A percentile compares a stretch with the other conserved stretches of the same genome.
These are phyloP conservation scores for Daldinia sp. DNA, from an alignment of 2,329 filamentous ascomycete genomes.

Conservation along the genomic window DNA sequence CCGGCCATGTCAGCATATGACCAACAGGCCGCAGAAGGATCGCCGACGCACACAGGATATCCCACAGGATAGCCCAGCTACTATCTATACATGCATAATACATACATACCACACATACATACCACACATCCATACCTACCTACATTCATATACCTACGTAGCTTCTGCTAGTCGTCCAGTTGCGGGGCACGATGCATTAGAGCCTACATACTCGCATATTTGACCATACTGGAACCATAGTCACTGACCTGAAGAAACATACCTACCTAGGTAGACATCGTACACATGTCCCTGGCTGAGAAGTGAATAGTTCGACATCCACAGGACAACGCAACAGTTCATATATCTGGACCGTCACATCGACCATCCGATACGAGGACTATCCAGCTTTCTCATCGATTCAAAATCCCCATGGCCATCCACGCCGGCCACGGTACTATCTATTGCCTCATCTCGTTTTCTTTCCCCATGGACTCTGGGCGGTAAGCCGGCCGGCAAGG, in stretches of 20 bases:
- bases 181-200: slow-evolving; percentile 35
- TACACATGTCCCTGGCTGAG: background rate
- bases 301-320: background rate
- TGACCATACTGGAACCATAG: background rate
- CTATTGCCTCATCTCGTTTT: slow-evolving; percentile 20
- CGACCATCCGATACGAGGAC: slow-evolving; percentile 25
- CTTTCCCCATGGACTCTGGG: too few relatives aligned
- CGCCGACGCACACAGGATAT: slow-evolving; percentile 43
- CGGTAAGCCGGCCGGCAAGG: slow-evolving; percentile 30
- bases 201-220: slow-evolving; percentile 16
- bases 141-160: slow-evolving; percentile 7
- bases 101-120: background rate
- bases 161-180: slow-evolving; percentile 28
- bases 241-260: background rate
- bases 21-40: slow-evolving; percentile 45
- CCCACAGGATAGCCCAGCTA: slow-evolving; percentile 37
- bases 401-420: slow-evolving; percentile 12
- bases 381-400: slow-evolving; percentile 13
- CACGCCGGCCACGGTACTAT: slow-evolving; percentile 13
- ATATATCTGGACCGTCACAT: slow-evolving; percentile 33
- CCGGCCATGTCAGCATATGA: slow-evolving; percentile 42
- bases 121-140: too few relatives aligned
- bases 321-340: slow-evolving; percentile 27
- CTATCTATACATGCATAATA: background rate
- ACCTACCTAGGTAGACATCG: background rate